phyloP scores from a whole-genome alignment of 1,284 basidiomycete genomes.

The Puccinia polysora region DNA sequence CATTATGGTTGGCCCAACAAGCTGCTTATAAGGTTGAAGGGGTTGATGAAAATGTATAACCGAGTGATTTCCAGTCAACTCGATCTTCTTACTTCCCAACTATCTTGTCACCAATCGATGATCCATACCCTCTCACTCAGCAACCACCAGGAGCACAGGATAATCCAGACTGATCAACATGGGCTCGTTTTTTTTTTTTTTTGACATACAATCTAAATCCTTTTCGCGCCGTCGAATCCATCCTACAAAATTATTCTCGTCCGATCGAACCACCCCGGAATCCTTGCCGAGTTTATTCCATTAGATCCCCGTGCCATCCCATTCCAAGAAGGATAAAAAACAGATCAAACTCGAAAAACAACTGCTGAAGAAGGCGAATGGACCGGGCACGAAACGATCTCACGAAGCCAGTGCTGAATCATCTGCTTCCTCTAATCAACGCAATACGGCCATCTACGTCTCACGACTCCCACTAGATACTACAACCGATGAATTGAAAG shows the following conservation, averaged over 20 bases:
- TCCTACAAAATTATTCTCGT: too few species aligned
- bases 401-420: slow-evolving; percentile 43
- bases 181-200: not conserved
- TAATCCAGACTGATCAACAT: not conserved
- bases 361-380: slow-evolving; percentile 55
- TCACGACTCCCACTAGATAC: slow-evolving; percentile 76
- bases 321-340: slow-evolving; percentile 62
- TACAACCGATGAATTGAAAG: slow-evolving; percentile 68
- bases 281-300: slow-evolving; percentile 10
- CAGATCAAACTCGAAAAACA: slow-evolving; percentile 59
- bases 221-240: too few species aligned
- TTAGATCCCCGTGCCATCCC: slow-evolving; percentile 30
- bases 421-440: slow-evolving; percentile 52
- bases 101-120: too few species aligned
- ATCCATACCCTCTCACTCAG: too few species aligned
- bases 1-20: slow-evolving; percentile 76
- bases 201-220: not conserved
- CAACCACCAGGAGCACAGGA: not conserved
- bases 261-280: too few species aligned
- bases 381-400: slow-evolving; percentile 58
- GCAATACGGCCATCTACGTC: slow-evolving; percentile 87
- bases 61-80: slow-evolving; percentile 48
- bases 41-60: slow-evolving; percentile 77
- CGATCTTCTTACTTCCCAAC: not conserved
- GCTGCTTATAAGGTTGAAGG: slow-evolving; percentile 83